phyloP scores from a whole-genome alignment of 1,284 basidiomycete genomes.

The Cutaneotrichosporon arboriforme region DNA sequence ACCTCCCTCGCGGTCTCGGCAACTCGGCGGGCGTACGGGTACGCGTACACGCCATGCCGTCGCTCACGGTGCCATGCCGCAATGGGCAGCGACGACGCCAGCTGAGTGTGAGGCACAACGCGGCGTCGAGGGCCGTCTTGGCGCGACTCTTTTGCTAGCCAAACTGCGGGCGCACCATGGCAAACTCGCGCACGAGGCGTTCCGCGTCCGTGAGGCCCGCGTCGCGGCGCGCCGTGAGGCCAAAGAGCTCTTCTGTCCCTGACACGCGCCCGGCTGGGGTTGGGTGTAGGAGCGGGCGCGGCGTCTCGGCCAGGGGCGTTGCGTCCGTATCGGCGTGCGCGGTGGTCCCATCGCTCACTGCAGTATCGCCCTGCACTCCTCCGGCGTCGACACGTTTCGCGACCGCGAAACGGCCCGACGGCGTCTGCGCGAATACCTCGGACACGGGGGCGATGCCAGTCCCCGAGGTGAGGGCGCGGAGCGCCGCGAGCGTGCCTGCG shows the following conservation, averaged over 20 bases:
- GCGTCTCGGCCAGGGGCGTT: background rate
- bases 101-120: no score
- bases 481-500: conserved; percentile 7
- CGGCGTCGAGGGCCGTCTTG: no score
- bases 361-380: background rate
- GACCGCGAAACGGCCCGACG: conserved; percentile 22
- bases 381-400: conserved; percentile 16
- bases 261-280: no score
- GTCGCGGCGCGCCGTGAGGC: conserved; percentile 32
- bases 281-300: no score
- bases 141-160: background rate
- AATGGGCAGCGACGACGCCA: no score
- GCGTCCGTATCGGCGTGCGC: background rate
- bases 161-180: conserved; percentile 7
- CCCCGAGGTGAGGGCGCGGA: background rate
- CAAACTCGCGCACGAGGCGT: conserved; percentile 19
- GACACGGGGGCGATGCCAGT: background rate
- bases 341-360: no score
- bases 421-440: conserved; percentile 28
- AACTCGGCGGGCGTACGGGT: no score
- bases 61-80: no score
- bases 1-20: no score
- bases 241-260: conserved; percentile 23
- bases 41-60: no score
- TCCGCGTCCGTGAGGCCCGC: conserved; percentile 41